Percentiles rank a stretch among this genome's conserved stretches.
phyloP scores from a whole-genome alignment of 306 rosid species.

The Begonia fuchsioides region DNA sequence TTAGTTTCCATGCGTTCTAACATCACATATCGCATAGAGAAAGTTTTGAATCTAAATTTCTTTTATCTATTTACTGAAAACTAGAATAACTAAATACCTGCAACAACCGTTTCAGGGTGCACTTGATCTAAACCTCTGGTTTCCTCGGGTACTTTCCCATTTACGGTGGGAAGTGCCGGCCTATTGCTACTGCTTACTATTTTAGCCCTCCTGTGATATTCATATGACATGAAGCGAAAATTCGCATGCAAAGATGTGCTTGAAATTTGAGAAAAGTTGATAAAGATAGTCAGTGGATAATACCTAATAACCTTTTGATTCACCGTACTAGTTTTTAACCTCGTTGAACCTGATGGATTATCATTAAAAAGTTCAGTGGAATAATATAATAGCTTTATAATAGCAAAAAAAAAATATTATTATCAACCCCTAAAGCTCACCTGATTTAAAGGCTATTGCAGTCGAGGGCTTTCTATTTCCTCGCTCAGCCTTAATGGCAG shows the following conservation, averaged over 20 bases:
- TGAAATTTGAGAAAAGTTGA: neutral
- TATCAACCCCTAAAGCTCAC: conserved; percentile 24
- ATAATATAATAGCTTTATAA: conserved; percentile 6
- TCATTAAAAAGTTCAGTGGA: neutral
- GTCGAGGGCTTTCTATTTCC: conserved; percentile 58
- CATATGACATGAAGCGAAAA: neutral
- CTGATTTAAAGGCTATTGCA: conserved; percentile 46
- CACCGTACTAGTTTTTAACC: conserved; percentile 47
- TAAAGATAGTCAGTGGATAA: conserved; percentile 14
- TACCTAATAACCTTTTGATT: conserved; percentile 75
- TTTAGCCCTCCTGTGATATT: conserved; percentile 64
- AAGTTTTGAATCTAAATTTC: too few species aligned
- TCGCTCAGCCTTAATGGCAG: conserved; percentile 82
- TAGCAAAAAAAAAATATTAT: conserved; percentile 6
- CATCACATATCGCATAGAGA: too few species aligned
- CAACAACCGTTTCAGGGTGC: conserved; percentile 24
- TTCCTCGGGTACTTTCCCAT: conserved; percentile 37
- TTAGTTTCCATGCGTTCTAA: too few species aligned
- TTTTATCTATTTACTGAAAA: neutral
- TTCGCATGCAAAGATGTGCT: conserved; percentile 2
- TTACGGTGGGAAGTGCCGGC: conserved; percentile 19
- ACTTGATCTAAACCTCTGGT: conserved; percentile 23
- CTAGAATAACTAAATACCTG: conserved; percentile 33
- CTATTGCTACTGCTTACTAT: conserved; percentile 37
- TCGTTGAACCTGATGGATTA: conserved; percentile 43